Evolutionary conservation across 257 asterid genomes (phyloP), one percentile per base, ranked within the genome.

Genomic region (Solanum chaucha): DNA sequence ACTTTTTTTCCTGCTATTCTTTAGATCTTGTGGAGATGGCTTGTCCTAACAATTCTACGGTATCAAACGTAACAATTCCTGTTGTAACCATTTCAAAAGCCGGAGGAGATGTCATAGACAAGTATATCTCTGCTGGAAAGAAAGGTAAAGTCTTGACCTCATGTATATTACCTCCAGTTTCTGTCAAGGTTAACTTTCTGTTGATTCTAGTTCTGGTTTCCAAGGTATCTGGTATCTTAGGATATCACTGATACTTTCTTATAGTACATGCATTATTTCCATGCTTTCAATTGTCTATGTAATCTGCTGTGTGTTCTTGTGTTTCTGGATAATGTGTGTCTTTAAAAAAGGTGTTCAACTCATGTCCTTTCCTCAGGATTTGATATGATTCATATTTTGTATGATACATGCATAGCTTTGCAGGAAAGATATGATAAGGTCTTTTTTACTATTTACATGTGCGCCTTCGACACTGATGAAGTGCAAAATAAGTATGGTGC

Each of bases 21-120:
- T 36, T 89, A 96, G 99, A 93, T 89, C 94, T 94, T 86, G 73
- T 92, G 88, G 97, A 95, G 97, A 97, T 97, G 97, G 93, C 92
- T 85, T 97, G 99, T 89, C 94, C 91, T 61, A 86, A 90, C 65
- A 91, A 94, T 86, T 94, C 88, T 34, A 92, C 95, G 22, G 85
- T 55, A 80, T 83, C 85, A 81, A 48, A 89, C 82, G 88, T 97
- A 88, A 90, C 94, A 9, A 96, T 97, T 86, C 99, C 98, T 83
- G 98, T 97, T 88, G 89, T 96, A 75, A 94, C 92, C 88, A 92
- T 95, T 84, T 90, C 99, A 28, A 93, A 92, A 91, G 92, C 96
- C 8, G 97, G 92, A 88, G 99, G 99, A 90, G 97, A 91, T 70
- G 95, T 90, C 84, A 88, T 97, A 84, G 92, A 92, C 87, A 90